A percentile compares a stretch with the other conserved stretches of the same genome.
Evolutionary conservation across 192 early-diverging fungal species (phyloP).

Genomic region (Backusella westeae): DNA sequence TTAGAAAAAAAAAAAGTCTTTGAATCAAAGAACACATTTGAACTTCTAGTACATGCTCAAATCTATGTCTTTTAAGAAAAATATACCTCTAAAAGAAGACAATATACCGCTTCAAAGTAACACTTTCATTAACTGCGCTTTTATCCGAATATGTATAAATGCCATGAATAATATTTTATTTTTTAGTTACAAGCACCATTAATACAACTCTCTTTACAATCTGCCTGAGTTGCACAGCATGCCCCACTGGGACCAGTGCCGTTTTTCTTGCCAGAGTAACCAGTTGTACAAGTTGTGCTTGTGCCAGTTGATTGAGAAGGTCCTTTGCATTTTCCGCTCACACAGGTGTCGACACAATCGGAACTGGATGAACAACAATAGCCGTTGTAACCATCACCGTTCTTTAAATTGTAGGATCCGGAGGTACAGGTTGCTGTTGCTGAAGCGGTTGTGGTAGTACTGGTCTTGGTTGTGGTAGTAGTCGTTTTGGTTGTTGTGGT

Average conservation of each 20-base stretch:
- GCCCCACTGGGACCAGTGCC: neutral
- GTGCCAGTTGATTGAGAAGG: neutral
- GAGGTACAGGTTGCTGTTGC: neutral
- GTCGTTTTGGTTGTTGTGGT: neutral
- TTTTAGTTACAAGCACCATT: neutral
- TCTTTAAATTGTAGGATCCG: neutral
- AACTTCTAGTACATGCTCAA: no score
- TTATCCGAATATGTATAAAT: no score
- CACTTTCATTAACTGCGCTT: no score
- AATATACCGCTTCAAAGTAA: no score
- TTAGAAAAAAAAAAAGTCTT: no score
- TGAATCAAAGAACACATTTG: no score
- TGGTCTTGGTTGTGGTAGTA: neutral
- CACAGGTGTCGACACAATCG: neutral
- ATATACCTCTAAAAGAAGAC: no score
- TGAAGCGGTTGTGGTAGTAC: neutral
- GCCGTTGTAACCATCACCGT: neutral
- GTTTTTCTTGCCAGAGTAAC: neutral
- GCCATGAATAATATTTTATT: no score
- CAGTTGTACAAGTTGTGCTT: neutral
- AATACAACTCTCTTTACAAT: neutral
- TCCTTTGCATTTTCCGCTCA: neutral
- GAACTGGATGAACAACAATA: neutral
- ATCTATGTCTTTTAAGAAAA: no score
- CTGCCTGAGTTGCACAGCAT: neutral